Base-by-base conservation (phyloP, 1,139 yeast species). In the Magnusiomyces magnusii region DNA sequence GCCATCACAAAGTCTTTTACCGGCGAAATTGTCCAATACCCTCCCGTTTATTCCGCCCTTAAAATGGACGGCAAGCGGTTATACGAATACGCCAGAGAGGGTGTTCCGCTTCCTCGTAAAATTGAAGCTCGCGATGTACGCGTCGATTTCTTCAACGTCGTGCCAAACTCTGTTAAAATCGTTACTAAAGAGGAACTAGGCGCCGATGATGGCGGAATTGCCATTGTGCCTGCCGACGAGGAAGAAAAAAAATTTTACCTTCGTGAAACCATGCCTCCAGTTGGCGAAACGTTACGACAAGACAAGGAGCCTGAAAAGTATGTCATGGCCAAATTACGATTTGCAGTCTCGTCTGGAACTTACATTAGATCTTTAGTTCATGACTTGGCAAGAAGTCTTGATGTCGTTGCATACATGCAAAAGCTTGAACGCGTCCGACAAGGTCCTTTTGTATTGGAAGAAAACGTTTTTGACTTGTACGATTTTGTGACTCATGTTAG, bases 21-120 rank as follows among this genome's bases (percentile, higher is more conserved):
- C 19, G 99, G 99, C 0, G 80, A 83, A 42, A 76, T 92, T 60
- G 80, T 80, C 66, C 99, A 95, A 73, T 87, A 95, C 0, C 99
- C 99, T 15, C 99, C 99, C 0, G 86, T 93, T 19, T 93, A 84
- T 71, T 90, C 97, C 44, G 99, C 99, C 0, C 76, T 95, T 64
- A 93, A 92, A 69, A 87, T 95, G 85, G 86, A 91, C 68, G 99
- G 99, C 31, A 91, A 86, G 72, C 95, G 96, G 3, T 75, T 95
- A 58, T 92, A 93, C 70, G 97, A 92, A 66, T 95, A 95, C 70
- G 99, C 99, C 0, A 80, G 99, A 66, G 83, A 87, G 64, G 96
- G 96, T 0, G 78, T 82, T 52, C 95, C 96, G 0, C 78, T 93
- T 47, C 99, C 99, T 0, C 81, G 82, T 58, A 81, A 85, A 24